Base-by-base conservation (phyloP, 2,329 filamentous ascomycete species). In the Colletotrichum filicis region DNA sequence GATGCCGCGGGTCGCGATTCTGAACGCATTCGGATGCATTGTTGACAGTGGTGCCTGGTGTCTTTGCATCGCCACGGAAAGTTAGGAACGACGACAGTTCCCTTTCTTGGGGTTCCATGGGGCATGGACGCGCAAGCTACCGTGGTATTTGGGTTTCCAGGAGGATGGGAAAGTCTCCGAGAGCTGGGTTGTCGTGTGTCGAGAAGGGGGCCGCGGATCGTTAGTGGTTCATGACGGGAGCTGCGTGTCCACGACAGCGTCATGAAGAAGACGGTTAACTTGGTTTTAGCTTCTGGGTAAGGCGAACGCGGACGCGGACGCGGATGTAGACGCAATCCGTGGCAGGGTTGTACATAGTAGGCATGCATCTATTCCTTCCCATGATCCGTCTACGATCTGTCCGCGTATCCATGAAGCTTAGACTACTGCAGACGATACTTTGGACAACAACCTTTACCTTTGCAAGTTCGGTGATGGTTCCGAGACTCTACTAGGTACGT, bases 401-500 rank as follows among this genome's bases (percentile, higher is more conserved):
- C 42, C 19, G 42, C 42, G 8, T 19, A 49, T 49, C 42, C 42
- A n/a, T 49, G 16, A n/a, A 49, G 42, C 19, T 19, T 42, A 42
- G 37, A 42, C 14, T n/a, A 49, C 42, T 22, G 32, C 26, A 55
- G 46, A 32, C 32, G 37, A 19, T 22, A 19, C 32, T 42, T 26
- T 42, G 22, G 22, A n/a, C 14, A 61, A 35, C 24, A 55, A 55
- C 22, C 22, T 66, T 12, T 32, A 46, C 16, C 32, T 52, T 58
- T 32, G 22, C 28, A 24, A 28, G 26, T 64, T n/a, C 22, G 37
- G 60, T 58, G 30, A 22, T 57, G 55, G 28, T 49, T 28, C 61
- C 67, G 66, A 58, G 32, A 53, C 61, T 53, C 60, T 35, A 69
- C 9, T 35, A 26, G 52, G 59, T 28, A 59, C 19, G 5, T 7